These are phyloP conservation scores for Fusarium verticillioides DNA, from an alignment of 2,329 filamentous ascomycete genomes.

Conservation along the genomic window DNA sequence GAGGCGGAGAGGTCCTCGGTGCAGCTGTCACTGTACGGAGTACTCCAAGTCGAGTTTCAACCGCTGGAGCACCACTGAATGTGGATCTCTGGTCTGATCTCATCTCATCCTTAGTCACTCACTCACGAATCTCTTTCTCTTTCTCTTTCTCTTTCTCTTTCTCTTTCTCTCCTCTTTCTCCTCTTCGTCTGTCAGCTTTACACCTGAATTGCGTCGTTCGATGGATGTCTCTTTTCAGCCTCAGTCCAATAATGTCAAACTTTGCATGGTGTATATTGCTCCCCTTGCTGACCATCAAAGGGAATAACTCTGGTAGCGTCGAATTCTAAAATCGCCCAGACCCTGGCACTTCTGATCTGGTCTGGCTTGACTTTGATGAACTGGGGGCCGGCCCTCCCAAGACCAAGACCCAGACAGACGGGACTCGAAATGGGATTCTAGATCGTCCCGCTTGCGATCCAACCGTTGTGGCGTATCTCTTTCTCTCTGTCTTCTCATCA, in stretches of 20 bases:
- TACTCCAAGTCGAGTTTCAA: neutral
- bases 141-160: neutral
- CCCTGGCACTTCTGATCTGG: constrained; percentile 1
- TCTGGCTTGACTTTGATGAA: neutral
- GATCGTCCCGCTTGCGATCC: constrained; percentile 30
- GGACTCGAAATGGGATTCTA: constrained; percentile 25
- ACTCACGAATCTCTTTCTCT: neutral
- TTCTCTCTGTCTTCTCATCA: neutral
- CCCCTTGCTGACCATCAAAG: constrained; percentile 2
- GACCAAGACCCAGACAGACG: constrained; percentile 14
- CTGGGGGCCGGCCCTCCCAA: neutral
- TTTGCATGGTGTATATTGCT: neutral
- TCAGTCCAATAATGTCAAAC: neutral
- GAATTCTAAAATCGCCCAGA: constrained; percentile 9
- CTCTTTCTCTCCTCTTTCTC: neutral
- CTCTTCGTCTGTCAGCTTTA: neutral
- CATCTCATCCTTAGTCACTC: neutral
- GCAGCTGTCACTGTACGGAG: neutral
- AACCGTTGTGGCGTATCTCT: constrained; percentile 25
- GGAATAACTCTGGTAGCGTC: constrained; percentile 4
- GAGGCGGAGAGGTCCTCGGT: neutral
- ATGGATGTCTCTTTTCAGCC: neutral
- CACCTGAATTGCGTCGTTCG: neutral
- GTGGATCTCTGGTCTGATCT: constrained; percentile 13
- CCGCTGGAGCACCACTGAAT: neutral